phyloP scores from a whole-genome alignment of 805 yeast species.

The Nakazawaea holstii region DNA sequence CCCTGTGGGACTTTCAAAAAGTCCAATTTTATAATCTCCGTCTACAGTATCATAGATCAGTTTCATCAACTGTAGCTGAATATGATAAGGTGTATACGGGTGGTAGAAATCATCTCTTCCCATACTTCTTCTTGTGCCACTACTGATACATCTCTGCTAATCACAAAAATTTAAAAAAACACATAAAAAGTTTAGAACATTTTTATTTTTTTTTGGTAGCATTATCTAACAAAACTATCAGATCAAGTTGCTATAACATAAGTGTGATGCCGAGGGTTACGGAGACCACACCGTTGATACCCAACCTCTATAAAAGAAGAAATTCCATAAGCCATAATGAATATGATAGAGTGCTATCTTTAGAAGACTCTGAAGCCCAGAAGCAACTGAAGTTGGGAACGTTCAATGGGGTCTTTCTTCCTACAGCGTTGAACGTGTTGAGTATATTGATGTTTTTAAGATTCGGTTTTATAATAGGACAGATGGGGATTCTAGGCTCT shows the following conservation, averaged over 20 bases:
- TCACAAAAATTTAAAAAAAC: background rate
- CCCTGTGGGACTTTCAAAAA: conserved; percentile 93
- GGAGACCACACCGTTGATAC: conserved; percentile 6
- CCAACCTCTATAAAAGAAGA: background rate
- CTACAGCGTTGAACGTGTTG: conserved; percentile 87
- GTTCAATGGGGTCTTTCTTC: conserved; percentile 85
- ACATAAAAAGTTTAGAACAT: background rate
- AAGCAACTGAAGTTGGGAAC: conserved; percentile 60
- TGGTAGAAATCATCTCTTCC: conserved; percentile 43
- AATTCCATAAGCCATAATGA: background rate
- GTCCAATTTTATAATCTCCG: conserved; percentile 54
- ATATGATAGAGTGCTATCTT: background rate
- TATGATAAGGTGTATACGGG: conserved; percentile 77
- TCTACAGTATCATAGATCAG: conserved; percentile 62
- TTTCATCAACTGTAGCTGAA: conserved; percentile 73
- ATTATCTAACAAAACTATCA: background rate
- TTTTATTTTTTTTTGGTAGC: background rate
- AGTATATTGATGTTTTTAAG: conserved; percentile 93
- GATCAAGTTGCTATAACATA: background rate
- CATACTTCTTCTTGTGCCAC: background rate
- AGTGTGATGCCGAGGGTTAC: background rate
- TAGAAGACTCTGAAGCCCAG: background rate
- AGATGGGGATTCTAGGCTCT: conserved; percentile 84
- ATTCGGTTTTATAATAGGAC: conserved; percentile 93
- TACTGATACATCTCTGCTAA: background rate